phyloP scores from a whole-genome alignment of 768 basidiomycete genomes.

The Agrocybe praecox region DNA sequence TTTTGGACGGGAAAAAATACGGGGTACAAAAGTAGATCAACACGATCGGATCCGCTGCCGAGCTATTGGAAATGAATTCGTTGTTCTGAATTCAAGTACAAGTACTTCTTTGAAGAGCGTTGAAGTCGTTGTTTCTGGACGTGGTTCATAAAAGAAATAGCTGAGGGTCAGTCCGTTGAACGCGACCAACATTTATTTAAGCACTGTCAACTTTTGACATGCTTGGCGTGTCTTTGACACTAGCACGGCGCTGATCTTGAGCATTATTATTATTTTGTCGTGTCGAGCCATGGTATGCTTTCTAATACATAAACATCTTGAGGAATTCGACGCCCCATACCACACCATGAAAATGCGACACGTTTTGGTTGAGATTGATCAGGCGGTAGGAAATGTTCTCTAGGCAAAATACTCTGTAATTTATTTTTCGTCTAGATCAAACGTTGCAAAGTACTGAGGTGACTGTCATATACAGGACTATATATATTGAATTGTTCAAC shows the following conservation, averaged over 20 bases:
- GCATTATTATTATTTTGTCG: no score
- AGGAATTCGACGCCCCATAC: background rate
- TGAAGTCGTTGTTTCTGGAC: background rate
- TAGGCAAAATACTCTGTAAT: no score
- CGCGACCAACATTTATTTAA: constrained; percentile 4
- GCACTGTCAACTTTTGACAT: constrained; percentile 5
- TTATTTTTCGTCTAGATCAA: no score
- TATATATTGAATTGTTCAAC: no score
- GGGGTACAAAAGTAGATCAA: constrained; percentile 16
- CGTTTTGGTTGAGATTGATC: no score
- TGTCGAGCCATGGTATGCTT: background rate
- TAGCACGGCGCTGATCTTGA: background rate
- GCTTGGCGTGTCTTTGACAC: constrained; percentile 12
- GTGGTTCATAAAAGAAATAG: constrained; percentile 1
- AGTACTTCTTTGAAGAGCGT: no score
- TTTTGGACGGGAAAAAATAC: constrained; percentile 14
- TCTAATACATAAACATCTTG: background rate
- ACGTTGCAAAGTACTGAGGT: no score
- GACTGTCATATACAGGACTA: no score
- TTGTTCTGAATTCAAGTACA: background rate
- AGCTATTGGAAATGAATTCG: background rate
- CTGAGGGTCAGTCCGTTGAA: background rate
- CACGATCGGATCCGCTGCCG: constrained; percentile 15
- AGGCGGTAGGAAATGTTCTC: no score
- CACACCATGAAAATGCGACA: no score